Percentiles rank a stretch among this genome's conserved stretches.
Conservation (phyloP, 2,329 filamentous ascomycete genomes). For the Hypoxylon sp. region DNA sequence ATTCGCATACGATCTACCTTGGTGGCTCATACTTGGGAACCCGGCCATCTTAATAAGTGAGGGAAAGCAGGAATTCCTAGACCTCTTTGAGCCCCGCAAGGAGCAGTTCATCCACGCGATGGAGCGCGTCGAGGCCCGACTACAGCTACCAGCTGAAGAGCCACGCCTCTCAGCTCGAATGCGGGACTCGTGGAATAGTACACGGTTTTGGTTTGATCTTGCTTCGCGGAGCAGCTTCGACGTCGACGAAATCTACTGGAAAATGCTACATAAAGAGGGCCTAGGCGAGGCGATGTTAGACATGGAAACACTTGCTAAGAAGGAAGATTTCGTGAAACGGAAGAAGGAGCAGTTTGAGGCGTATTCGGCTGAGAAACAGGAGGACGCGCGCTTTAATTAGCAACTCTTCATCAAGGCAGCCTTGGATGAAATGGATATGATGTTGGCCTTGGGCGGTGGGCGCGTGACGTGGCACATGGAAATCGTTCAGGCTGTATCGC, state of each 20-base stretch:
- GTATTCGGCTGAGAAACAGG: neutral
- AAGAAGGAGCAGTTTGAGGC: neutral
- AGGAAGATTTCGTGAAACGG: neutral
- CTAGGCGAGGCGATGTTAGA: neutral
- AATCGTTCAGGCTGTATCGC: too few relatives aligned
- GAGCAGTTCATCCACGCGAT: neutral
- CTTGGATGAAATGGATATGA: too few relatives aligned
- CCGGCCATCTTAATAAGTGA: neutral
- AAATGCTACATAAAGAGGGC: neutral
- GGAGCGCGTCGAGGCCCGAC: neutral
- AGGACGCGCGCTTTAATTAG: neutral
- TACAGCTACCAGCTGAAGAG: neutral
- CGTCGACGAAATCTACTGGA: neutral
- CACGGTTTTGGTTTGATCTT: neutral
- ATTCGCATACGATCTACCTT: neutral
- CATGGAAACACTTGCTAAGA: neutral
- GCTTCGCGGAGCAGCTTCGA: neutral
- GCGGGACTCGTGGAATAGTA: neutral
- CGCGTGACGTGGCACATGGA: too few relatives aligned
- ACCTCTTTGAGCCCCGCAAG: neutral
- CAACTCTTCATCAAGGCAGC: too few relatives aligned
- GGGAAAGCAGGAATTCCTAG: neutral
- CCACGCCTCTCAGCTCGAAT: neutral
- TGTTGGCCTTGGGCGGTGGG: too few relatives aligned
- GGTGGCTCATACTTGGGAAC: neutral